Percentiles rank a stretch among this genome's conserved stretches.
phyloP scores from a whole-genome alignment of 2,329 filamentous ascomycete genomes.

The Lachnum nothofagi region DNA sequence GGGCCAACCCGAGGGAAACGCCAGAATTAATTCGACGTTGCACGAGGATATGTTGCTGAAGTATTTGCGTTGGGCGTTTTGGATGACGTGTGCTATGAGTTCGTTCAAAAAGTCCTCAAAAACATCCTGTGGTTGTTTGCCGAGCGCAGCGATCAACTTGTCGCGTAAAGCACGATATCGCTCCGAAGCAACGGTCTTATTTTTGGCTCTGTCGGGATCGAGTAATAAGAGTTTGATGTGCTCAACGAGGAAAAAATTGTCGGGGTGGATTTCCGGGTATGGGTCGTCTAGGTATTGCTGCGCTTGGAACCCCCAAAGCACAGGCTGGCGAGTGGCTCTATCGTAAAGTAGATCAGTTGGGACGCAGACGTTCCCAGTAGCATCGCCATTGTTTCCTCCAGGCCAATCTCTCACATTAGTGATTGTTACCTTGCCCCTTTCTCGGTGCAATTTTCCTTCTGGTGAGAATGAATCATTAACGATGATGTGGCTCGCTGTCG shows the following conservation, averaged over 20 bases:
- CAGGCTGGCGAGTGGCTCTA: conserved; percentile 3
- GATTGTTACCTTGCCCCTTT: not conserved
- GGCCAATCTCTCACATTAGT: conserved; percentile 9
- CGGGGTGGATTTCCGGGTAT: conserved; percentile 1
- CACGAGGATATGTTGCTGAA: not conserved
- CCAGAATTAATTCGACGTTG: conserved; percentile 13
- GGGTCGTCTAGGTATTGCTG: conserved; percentile 12
- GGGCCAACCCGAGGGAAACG: conserved; percentile 18
- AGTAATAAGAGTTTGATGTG: conserved; percentile 13
- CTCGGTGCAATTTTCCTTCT: not conserved
- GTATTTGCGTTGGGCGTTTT: not conserved
- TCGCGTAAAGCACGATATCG: conserved; percentile 6
- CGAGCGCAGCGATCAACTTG: not conserved
- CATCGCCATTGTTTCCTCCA: not conserved
- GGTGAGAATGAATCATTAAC: not conserved
- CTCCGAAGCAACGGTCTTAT: not conserved
- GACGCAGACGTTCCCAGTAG: conserved; percentile 8
- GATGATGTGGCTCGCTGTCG: not conserved
- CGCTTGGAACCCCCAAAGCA: conserved; percentile 11
- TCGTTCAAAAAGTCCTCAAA: conserved; percentile 10
- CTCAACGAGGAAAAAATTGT: conserved; percentile 12
- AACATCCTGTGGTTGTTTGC: conserved; percentile 5
- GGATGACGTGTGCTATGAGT: conserved; percentile 2
- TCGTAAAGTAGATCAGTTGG: conserved; percentile 13
- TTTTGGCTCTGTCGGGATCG: conserved; percentile 3